Evolutionary conservation across 768 basidiomycete genomes (phyloP).

Genomic region (Boletus reticulatus): DNA sequence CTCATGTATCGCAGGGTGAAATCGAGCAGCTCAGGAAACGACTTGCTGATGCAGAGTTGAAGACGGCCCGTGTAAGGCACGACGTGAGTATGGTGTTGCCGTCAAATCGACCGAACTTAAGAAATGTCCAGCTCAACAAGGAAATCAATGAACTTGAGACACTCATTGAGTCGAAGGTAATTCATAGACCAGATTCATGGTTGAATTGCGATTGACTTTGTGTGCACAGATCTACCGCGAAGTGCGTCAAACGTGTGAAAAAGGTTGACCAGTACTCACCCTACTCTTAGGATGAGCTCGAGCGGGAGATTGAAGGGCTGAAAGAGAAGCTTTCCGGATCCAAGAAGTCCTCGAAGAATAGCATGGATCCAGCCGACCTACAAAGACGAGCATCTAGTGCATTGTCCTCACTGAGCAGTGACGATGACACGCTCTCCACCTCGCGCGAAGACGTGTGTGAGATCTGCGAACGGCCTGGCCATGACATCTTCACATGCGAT

Average conservation of each 20-base stretch:
- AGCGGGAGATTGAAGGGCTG: conserved; percentile 75
- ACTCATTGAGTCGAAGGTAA: conserved; percentile 90
- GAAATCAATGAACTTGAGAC: conserved; percentile 92
- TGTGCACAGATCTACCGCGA: conserved; percentile 75
- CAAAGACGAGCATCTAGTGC: conserved; percentile 20
- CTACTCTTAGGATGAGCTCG: conserved; percentile 70
- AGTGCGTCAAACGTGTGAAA: conserved; percentile 34
- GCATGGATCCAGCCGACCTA: conserved; percentile 36
- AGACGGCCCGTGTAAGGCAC: conserved; percentile 64
- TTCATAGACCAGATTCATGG: background rate
- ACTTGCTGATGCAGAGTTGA: conserved; percentile 69
- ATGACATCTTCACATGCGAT: conserved; percentile 84
- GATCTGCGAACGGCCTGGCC: conserved; percentile 81
- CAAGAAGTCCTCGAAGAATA: conserved; percentile 57
- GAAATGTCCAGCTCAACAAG: conserved; percentile 65
- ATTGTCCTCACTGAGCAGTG: conserved; percentile 24
- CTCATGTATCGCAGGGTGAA: conserved; percentile 45
- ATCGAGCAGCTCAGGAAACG: conserved; percentile 70
- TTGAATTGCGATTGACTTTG: conserved; percentile 3
- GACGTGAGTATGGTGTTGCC: conserved; percentile 47
- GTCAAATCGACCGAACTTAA: background rate
- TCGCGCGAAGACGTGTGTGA: conserved; percentile 64
- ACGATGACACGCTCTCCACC: conserved; percentile 20
- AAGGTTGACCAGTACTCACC: conserved; percentile 9
- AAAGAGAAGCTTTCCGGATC: conserved; percentile 64